phyloP scores from a whole-genome alignment of 805 yeast genomes.

The Candida mattraensis region DNA sequence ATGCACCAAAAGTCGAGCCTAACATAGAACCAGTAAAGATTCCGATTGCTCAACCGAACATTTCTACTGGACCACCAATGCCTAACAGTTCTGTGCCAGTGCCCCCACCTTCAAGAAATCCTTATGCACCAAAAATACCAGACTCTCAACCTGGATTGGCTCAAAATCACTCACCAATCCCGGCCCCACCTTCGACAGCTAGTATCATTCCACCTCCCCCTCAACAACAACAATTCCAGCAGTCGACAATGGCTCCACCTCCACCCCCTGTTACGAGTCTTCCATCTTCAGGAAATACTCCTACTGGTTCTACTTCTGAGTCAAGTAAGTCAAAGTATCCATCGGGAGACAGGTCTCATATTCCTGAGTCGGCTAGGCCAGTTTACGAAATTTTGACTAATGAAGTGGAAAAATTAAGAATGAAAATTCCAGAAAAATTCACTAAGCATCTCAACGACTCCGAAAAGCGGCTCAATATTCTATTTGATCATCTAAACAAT shows the following conservation, averaged over 20 bases:
- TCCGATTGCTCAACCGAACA: slow-evolving; percentile 26
- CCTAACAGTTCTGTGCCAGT: slow-evolving; percentile 16
- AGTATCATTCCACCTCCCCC: slow-evolving; percentile 16
- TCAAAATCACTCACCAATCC: slow-evolving; percentile 11
- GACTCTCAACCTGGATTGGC: slow-evolving; percentile 8
- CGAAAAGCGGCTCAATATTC: slow-evolving; percentile 73
- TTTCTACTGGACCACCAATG: slow-evolving; percentile 13
- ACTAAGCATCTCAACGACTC: slow-evolving; percentile 75
- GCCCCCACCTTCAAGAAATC: slow-evolving; percentile 27
- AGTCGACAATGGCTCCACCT: slow-evolving; percentile 21
- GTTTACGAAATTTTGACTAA: slow-evolving; percentile 56
- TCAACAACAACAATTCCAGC: slow-evolving; percentile 6
- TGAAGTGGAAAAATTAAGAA: slow-evolving; percentile 62
- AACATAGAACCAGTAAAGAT: slow-evolving; percentile 25
- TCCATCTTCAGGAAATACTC: slow-evolving; percentile 19
- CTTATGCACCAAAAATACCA: slow-evolving; percentile 35
- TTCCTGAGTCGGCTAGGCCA: slow-evolving; percentile 56
- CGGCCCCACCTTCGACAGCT: slow-evolving; percentile 19
- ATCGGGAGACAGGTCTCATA: slow-evolving; percentile 66
- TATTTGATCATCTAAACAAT: slow-evolving; percentile 77
- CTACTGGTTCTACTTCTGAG: slow-evolving; percentile 13
- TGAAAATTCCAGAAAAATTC: slow-evolving; percentile 72
- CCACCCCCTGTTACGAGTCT: slow-evolving; percentile 21
- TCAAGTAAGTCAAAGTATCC: slow-evolving; percentile 38
- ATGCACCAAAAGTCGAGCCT: slow-evolving; percentile 35